Evolutionary conservation across 169 alveolate species (phyloP), one percentile per base, ranked within the genome.

Genomic region (Babesia sp.): DNA sequence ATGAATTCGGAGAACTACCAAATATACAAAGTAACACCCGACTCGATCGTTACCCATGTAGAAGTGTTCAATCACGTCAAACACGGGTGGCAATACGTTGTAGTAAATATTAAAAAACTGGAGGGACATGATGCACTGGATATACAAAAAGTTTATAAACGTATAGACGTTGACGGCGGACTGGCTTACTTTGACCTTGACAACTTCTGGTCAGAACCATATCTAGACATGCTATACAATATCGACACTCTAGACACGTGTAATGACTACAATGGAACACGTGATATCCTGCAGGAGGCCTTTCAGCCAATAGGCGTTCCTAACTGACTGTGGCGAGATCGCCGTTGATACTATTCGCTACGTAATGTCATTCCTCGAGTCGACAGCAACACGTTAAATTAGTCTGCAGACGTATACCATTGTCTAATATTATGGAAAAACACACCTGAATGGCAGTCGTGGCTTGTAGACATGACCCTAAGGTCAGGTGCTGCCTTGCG

Each of bases 1-100:
- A 20, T 24, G 9, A 20, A 54, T n/a, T 54, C 61, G 11, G 33
- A 20, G 22, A 29, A 24, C 37, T 18, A 20, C 14, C 20, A 22
- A 6, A 22, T 54, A 9, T 11, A 12, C 6, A 11, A 11, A 12
- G 61, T 26, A 29, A 11, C 34, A 26, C 11, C 12, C 6, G 61
- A 29, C 36, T n/a, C 11, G 37, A 9, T 11, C 22, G 61, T 54
- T 7, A 54, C 61, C 9, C 61, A 54, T n/a, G 61, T 54, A 4
- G 61, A 54, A n/a, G 61, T 54, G 36, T 54, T 54, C 22, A 22
- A 54, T 4, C 61, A 54, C n/a, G n/a, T 54, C 6, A 41, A 7
- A 26, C 61, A 54, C 6, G 61, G 61, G 33, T 54, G 61, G 61
- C 8, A 54, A 54, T 54, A 54, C 36, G 61, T 54, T 9, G 61